Percentiles rank a stretch among this genome's conserved stretches.
Evolutionary conservation across 225 moss, liverwort and hornwort species (phyloP).

Genomic region (Marchantia polymorpha): DNA sequence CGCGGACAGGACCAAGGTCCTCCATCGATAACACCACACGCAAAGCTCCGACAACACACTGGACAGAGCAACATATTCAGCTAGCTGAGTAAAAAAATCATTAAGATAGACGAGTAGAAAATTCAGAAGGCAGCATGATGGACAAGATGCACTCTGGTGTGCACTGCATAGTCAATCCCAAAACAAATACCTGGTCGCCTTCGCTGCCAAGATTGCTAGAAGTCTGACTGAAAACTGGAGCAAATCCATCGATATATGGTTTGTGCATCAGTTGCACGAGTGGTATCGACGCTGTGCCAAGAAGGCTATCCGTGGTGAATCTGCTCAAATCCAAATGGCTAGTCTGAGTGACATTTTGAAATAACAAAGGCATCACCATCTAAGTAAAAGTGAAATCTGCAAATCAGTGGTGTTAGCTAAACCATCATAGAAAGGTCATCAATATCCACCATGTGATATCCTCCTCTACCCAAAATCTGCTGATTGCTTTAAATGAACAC

Average conservation of each 20-base stretch:
- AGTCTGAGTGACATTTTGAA: no score
- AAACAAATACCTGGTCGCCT: slow-evolving; percentile 11
- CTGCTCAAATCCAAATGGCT: slow-evolving; percentile 17
- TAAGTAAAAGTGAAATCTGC: no score
- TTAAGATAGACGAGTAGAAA: not conserved
- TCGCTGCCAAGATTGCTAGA: not conserved
- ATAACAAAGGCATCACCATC: no score
- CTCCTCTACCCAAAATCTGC: no score
- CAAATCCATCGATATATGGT: slow-evolving; percentile 37
- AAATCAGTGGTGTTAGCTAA: no score
- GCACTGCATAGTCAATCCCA: not conserved
- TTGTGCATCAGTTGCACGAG: slow-evolving; percentile 38
- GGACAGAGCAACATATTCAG: not conserved
- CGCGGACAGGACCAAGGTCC: slow-evolving; percentile 46
- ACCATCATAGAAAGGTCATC: no score
- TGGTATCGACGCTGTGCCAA: slow-evolving; percentile 45
- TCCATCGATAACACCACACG: slow-evolving; percentile 46
- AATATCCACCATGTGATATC: no score
- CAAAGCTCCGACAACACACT: slow-evolving; percentile 42
- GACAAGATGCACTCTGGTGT: not conserved
- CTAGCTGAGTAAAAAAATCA: not conserved
- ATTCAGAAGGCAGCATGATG: not conserved
- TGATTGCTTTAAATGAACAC: no score
- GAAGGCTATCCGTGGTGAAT: slow-evolving; percentile 38
- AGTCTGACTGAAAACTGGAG: slow-evolving; percentile 32